Base-by-base conservation (phyloP, 768 basidiomycete genomes). In the Boletus vinaceobasis region DNA sequence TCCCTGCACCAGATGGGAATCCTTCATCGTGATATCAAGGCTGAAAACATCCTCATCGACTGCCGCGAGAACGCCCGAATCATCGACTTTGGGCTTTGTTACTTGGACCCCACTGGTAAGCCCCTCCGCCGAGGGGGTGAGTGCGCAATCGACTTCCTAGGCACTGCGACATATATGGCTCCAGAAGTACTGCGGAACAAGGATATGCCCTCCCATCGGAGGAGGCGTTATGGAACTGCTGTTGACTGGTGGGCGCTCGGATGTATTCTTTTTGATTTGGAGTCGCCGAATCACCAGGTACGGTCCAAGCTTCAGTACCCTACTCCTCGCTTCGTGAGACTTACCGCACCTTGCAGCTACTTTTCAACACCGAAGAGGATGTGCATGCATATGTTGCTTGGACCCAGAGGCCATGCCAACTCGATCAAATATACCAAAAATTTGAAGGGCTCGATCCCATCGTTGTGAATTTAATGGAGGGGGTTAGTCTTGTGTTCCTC, bases 21-120 rank as follows among this genome's bases (percentile, higher is more conserved):
- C 50, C 77, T 87, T 32, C 85, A 87, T 66, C 77, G 85, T 14
- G 85, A 87, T 57, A 77, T 89, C 52, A 88, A 88, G 62, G 78
- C 84, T 4, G 83, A 83, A 71, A 88, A 88, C 55, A 77, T 89
- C 40, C 75, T 88, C n/a, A 73, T 88, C 48, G 77, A 78, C 56
- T 57, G 53, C 7, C 63, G 61, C 5, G 69, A 69, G 46, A 77
- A 78, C 36, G 60, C 78, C 21, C 71, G 72, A 26, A 75, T 79
- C 17, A 64, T 72, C 3, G 78, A 77, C 51, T 76, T 79, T 43
- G 78, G 75, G 3, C 66, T 72, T 9, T 65, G 74, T 5, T 71
- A 70, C 33, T 43, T 69, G 33, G 29, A 54, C 10, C 39, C 45
- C 23, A n/a, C 31, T 21, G 37, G 27, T 32, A 40, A 29, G 5